These are phyloP conservation scores for Zelopaecilomyces penicillatus DNA, from an alignment of 2,329 filamentous ascomycete genomes.

Conservation along the genomic window DNA sequence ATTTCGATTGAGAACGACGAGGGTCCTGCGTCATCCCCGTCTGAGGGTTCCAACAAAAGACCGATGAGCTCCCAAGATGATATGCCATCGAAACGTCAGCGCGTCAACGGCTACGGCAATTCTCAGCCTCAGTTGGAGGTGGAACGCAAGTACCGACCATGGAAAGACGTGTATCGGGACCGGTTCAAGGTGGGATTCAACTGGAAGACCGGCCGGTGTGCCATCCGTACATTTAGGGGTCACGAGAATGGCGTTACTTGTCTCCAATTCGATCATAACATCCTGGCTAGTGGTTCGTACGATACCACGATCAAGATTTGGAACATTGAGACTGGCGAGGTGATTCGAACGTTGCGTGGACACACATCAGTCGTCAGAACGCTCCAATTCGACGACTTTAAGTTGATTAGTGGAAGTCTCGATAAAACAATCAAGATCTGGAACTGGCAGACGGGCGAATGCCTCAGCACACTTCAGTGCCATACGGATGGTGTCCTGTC, in stretches of 20 bases:
- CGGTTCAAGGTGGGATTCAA: conserved; percentile 93
- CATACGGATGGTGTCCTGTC: conserved; percentile 79
- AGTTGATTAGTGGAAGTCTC: conserved; percentile 82
- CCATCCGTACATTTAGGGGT: conserved; percentile 74
- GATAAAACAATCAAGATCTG: conserved; percentile 86
- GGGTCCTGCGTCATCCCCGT: conserved; percentile 12
- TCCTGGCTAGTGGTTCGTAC: conserved; percentile 89
- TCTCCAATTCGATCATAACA: conserved; percentile 67
- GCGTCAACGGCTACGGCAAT: conserved; percentile 17
- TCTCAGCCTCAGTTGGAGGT: conserved; percentile 27
- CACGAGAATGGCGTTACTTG: conserved; percentile 65
- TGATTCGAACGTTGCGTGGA: conserved; percentile 74
- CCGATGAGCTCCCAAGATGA: conserved; percentile 20
- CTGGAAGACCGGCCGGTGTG: conserved; percentile 92
- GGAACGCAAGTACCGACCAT: conserved; percentile 54
- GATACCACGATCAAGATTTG: conserved; percentile 94
- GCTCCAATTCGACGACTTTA: conserved; percentile 86
- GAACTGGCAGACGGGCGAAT: conserved; percentile 92
- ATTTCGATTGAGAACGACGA: conserved; percentile 16
- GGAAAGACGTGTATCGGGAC: conserved; percentile 97
- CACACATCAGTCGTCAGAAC: conserved; percentile 79
- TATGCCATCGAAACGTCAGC: conserved; percentile 26
- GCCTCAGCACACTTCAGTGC: conserved; percentile 69
- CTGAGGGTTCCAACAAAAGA: conserved; percentile 26
- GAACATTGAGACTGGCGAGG: conserved; percentile 82